Base-by-base conservation (phyloP, 2,329 filamentous ascomycete genomes). In the Proliferodiscus dingleyae region DNA sequence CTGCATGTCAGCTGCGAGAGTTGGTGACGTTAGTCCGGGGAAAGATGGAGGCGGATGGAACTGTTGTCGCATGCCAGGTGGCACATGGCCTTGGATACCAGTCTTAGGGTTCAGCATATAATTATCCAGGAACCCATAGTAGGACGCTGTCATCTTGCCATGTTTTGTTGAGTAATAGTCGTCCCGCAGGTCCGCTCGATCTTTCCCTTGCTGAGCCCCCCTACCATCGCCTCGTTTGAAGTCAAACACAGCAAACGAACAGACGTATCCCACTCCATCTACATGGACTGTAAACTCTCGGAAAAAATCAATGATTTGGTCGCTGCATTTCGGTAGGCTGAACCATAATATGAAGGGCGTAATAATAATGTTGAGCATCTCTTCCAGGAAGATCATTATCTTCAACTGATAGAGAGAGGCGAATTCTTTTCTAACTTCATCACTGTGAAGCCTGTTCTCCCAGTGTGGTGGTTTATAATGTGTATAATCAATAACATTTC, bases 221-320 rank as follows among this genome's bases (percentile, higher is more conserved):
- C 74, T 75, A 38, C 78, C 75, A 18, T 83, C 74, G 19, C 83
- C 86, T 64, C 89, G 91, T 66, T 95, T 90, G 69, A 97, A 97
- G 53, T 96, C 88, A 60, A 98, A 98, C 28, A 95, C 89, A 3
- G 93, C 93, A 68, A 96, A 97, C 1, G 91, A 96, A 66, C 93
- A 98, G 9, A 97, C 89, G 55, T 96, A 91, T 18, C 93, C 93
- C 28, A 98, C 77, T 0, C 93, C 93, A 61, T 98, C 93, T 13
- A 98, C 91, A 57, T 98, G 90, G 18, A 98, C 83, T 0, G 93
- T 97, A 57, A 97, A 96, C 63, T 98, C 93, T 30, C 93, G 83
- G 71, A 98, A 97, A 67, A 98, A 98, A 67, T 98, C 93, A 47
- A 97, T 84, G 52, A 98, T 85, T 48, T 90, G 87, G 56, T 97